Base-by-base conservation (phyloP, 2,329 filamentous ascomycete genomes). In the Scytalidium lignicola region DNA sequence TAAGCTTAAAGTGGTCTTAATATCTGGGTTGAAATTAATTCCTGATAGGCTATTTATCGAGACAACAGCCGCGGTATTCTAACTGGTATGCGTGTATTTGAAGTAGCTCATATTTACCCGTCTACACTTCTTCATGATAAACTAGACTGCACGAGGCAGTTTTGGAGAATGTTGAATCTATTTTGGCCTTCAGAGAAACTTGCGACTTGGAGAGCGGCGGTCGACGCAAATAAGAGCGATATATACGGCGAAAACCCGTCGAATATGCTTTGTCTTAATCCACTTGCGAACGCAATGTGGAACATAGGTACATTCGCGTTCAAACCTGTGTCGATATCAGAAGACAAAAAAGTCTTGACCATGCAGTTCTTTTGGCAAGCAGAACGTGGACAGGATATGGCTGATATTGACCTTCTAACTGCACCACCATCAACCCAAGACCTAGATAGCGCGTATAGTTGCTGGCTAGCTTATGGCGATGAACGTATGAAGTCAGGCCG, bases 91-190 rank as follows among this genome's bases (percentile, higher is more conserved):
- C 28, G 18, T 40, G 4, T 29, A 17, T 49, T 49, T 32, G 46
- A 54, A 42, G 49, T 50, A 40, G 52, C 49, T 43, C 41, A 51
- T 48, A 54, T 54, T 32, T 54, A 54, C 37, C 50, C 52, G 39
- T 41, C 28, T 47, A 29, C 44, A 32, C 41, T 42, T 22, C 49
- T 51, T n/a, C 47, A 41, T 26, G 26, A n/a, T 42, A 44, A 42
- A 17, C 32, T 5, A 9, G 32, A 37, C 8, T 37, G 32, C 8
- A 43, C 18, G 23, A 48, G 28, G 32, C 39, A 26, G 2, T 53
- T 55, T 49, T 53, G 51, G 51, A 9, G 43, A 17, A 20, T 46
- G 13, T 37, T 56, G 39, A 52, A 39, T 23, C 43, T 32, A 9
- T 54, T 54, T 37, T 54, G 49, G 54, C 43, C 54, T 8, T 15